Conservation (phyloP, 352 stramenopile species). For the Phytophthora hibernalis region DNA sequence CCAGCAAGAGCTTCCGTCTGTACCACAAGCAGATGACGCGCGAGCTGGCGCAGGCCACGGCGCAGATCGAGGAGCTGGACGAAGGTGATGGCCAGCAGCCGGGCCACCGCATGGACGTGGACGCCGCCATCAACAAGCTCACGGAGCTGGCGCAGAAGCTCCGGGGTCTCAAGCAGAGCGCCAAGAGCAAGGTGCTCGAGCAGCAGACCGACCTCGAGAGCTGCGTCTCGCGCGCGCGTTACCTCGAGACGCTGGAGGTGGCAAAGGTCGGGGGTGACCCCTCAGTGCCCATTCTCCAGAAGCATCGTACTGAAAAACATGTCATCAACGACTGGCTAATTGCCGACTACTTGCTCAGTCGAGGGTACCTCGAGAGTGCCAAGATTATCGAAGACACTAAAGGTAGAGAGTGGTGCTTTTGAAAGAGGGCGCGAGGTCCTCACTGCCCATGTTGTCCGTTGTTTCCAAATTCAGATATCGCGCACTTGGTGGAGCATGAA, state of each 20-base stretch:
- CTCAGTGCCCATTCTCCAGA: conserved; percentile 4
- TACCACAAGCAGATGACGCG: conserved; percentile 84
- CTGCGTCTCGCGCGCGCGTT: conserved; percentile 51
- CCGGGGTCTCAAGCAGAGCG: conserved; percentile 50
- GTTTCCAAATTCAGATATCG: conserved; percentile 42
- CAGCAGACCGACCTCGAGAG: conserved; percentile 69
- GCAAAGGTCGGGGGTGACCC: conserved; percentile 26
- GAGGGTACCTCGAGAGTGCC: conserved; percentile 67
- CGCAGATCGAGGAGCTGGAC: conserved; percentile 58
- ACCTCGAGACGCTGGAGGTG: conserved; percentile 51
- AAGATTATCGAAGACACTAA: conserved; percentile 75
- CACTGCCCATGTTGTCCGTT: neutral
- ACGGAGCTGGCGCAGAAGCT: conserved; percentile 53
- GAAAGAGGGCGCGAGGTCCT: neutral
- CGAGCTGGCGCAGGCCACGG: conserved; percentile 58
- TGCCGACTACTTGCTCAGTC: conserved; percentile 77
- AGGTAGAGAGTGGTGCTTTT: conserved; percentile 27
- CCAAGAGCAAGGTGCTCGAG: conserved; percentile 50
- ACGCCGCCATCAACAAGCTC: conserved; percentile 63
- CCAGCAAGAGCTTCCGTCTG: conserved; percentile 78
- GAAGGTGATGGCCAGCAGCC: conserved; percentile 64
- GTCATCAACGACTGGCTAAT: conserved; percentile 63
- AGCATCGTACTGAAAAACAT: conserved; percentile 13
- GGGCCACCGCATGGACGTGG: conserved; percentile 65
- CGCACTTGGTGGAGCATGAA: conserved; percentile 71